Base-by-base conservation (phyloP, 495 filamentous ascomycete species). In the Echria macrotheca region DNA sequence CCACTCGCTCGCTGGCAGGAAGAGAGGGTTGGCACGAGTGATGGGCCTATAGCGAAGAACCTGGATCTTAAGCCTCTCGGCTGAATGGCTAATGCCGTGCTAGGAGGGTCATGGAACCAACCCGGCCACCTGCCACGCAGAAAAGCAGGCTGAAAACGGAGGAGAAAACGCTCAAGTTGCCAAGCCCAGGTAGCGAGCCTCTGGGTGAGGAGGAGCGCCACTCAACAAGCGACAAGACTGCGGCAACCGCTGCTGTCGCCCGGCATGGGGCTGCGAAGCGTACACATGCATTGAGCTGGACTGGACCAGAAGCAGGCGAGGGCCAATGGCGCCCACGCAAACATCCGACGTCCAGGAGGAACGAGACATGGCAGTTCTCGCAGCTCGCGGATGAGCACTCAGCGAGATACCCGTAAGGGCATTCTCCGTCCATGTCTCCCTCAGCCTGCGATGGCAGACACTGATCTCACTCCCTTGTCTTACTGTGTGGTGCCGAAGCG, bases 81-180 rank as follows among this genome's bases (percentile, higher is more conserved):
- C 70, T 75, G 70, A 73, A 75, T 75, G 70, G 70, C 61, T 75
- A 73, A 75, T 75, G 70, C 69, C 66, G 70, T 72, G 63, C 62
- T 57, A 70, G 60, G 67, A 64, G 58, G 59, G 63, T 53, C 60
- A 65, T 61, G 66, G 69, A 64, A 69, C 66, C 66, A 72, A 67
- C 66, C 59, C 58, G 56, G 60, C 44, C 45, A 40, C 50, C 63
- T 65, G 64, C 63, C 66, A 62, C 52, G 61, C 56, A 47, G 33
- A 51, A 57, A 56, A 50, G 59, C 44, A 59, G 56, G 55, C 59
- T 55, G 53, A 47, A 49, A 60, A 60, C 54, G 57, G 57, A 54
- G 25, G n/a, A 47, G 29, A 28, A 55, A 59, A 60, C 59, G 57
- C 32, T 49, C 29, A 49, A 35, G 18, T 28, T 46, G 56, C 53